Percentiles rank a stretch among this genome's conserved stretches.
These are phyloP conservation scores for Gymnopilus dilepis DNA, from an alignment of 768 basidiomycete genomes.

Conservation along the genomic window DNA sequence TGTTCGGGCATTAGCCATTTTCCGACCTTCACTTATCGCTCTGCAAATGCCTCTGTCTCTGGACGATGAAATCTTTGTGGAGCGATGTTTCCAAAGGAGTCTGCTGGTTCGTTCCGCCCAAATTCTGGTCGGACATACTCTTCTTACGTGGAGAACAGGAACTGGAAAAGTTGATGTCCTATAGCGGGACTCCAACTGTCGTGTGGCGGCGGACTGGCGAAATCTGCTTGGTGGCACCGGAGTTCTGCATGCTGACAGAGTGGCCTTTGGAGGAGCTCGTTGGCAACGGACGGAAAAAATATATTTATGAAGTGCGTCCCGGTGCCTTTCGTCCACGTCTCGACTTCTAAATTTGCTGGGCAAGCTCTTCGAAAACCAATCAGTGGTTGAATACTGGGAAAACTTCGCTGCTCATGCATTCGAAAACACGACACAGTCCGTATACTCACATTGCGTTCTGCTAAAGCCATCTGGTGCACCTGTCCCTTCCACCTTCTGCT, in stretches of 20 bases:
- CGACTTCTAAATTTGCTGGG: slow-evolving; percentile 11
- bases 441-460: slow-evolving; percentile 90
- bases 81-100: slow-evolving; percentile 94
- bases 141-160: slow-evolving; percentile 56
- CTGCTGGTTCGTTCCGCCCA: slow-evolving; percentile 61
- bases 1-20: slow-evolving; percentile 92
- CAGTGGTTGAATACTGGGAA: slow-evolving; percentile 95
- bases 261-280: slow-evolving; percentile 87
- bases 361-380: slow-evolving; percentile 94
- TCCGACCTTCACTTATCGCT: slow-evolving; percentile 95
- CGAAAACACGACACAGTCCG: slow-evolving; percentile 95
- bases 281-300: slow-evolving; percentile 52
- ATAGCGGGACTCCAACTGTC: slow-evolving; percentile 95
- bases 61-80: slow-evolving; percentile 96
- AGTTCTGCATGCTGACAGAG: slow-evolving; percentile 93
- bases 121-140: slow-evolving; percentile 10
- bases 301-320: slow-evolving; percentile 65
- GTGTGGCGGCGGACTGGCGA: slow-evolving; percentile 99
- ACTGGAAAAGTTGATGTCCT: slow-evolving; percentile 95
- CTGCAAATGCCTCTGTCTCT: slow-evolving; percentile 97
- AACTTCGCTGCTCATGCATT: slow-evolving; percentile 97
- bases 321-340: background rate
- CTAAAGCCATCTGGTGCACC: slow-evolving; percentile 85
- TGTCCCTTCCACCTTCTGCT: slow-evolving; percentile 93
- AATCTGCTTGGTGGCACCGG: slow-evolving; percentile 94